Conservation (phyloP, 495 filamentous ascomycete species). For the Aspergillus campestris region DNA sequence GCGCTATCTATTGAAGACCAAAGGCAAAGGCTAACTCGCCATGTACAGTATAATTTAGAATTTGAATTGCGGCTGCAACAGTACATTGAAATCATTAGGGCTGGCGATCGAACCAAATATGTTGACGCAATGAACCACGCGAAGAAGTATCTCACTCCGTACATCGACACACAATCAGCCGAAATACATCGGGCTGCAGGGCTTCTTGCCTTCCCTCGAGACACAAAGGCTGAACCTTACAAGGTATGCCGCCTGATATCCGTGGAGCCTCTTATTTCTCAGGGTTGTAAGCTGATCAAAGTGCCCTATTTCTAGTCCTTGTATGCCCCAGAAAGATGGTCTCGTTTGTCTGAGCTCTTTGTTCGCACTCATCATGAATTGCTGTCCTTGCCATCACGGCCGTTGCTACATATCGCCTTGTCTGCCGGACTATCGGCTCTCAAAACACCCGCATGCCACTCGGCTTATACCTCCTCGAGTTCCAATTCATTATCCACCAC, state of each 20-base stretch:
- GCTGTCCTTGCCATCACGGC: conserved; percentile 70
- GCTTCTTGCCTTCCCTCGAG: conserved; percentile 64
- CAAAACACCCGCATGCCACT: conserved; percentile 93
- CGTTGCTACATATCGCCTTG: conserved; percentile 86
- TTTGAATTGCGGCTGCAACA: conserved; percentile 93
- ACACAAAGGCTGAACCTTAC: conserved; percentile 54
- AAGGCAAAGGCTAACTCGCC: conserved; percentile 16
- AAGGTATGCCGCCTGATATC: conserved; percentile 35
- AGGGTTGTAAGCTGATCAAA: background rate
- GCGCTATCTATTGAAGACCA: background rate
- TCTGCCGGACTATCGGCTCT: conserved; percentile 88
- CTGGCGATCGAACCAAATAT: conserved; percentile 47
- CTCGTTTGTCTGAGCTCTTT: conserved; percentile 70
- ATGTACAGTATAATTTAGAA: conserved; percentile 69
- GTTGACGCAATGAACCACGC: conserved; percentile 75
- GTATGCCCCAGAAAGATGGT: conserved; percentile 67
- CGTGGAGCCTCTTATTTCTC: background rate
- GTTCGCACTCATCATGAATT: conserved; percentile 79
- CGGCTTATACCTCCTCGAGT: conserved; percentile 48
- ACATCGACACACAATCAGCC: conserved; percentile 53
- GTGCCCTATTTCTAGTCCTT: conserved; percentile 44
- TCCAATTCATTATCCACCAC: conserved; percentile 50
- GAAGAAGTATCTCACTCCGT: conserved; percentile 65
- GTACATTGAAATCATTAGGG: conserved; percentile 82
- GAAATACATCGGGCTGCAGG: conserved; percentile 70